Base-by-base conservation (phyloP, 2,329 filamentous ascomycete genomes). In the Aspergillus udagawae region DNA sequence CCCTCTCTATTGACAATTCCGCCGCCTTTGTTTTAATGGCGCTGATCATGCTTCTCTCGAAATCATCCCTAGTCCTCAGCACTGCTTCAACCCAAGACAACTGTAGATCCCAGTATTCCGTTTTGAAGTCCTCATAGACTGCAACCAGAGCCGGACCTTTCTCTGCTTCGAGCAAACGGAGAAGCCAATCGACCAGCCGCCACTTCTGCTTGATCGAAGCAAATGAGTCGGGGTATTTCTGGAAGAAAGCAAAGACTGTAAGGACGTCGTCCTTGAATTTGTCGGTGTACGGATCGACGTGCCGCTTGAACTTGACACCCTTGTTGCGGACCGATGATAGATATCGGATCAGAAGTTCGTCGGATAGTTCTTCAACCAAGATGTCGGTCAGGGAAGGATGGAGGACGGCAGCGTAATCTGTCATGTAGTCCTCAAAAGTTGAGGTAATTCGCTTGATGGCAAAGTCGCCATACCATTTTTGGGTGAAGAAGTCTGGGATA, bases 71-170 rank as follows among this genome's bases (percentile, higher is more conserved):
- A 1, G 86, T 82, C 64, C 92, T 83, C 62, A 99, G 72, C 50
- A 96, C 93, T 6, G 90, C 89, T 80, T 99, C 95, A 7, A 99
- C 92, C 94, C 94, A 99, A 49, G 87, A 88, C 58, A 97, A 87
- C 73, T 95, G 91, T 71, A 97, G 79, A 75, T 99, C 94, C 90
- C 93, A 96, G 74, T 96, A 97, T 49, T 85, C 82, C 42, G 77
- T 79, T 81, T 97, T 97, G 78, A 99, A 93, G 4, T 80, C 78
- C 65, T 88, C 88, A 69, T 96, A 97, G 1, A 90, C 86, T 52
- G 89, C 85, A 17, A 91, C 86, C 0, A 97, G 81, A 25, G 79
- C 81, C 29, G 86, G 83, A 52, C 87, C 88, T 70, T 94, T 91
- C 29, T 88, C 86, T 3, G 86, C 86, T 50, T 82, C 80, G n/a